A percentile compares a stretch with the other conserved stretches of the same genome.
These are phyloP conservation scores for Pistacia vera DNA, from an alignment of 345 rosid species.

Conservation along the genomic window DNA sequence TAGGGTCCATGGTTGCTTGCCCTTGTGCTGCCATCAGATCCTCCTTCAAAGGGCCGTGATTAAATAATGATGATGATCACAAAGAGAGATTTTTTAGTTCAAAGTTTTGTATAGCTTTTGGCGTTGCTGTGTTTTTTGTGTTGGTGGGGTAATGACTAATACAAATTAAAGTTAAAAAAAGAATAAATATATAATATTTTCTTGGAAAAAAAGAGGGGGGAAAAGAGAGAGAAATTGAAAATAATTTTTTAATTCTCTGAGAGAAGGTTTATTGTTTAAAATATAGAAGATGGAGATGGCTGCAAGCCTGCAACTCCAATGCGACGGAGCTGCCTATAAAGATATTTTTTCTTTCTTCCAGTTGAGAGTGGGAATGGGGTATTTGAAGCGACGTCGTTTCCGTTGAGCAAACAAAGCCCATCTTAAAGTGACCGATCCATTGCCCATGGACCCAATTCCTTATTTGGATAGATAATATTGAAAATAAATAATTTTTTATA, in stretches of 20 bases:
- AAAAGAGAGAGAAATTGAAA: background rate
- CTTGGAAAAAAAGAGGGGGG: too few relatives aligned
- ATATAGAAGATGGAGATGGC: constrained; percentile 12
- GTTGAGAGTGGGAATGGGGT: background rate
- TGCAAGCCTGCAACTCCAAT: constrained; percentile 13
- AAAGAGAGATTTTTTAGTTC: background rate
- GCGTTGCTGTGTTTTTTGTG: background rate
- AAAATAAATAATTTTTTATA: too few relatives aligned
- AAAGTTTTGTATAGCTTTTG: background rate
- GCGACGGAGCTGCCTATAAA: constrained; percentile 12
- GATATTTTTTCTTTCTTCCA: background rate
- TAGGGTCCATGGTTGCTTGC: constrained; percentile 59
- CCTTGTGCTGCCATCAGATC: constrained; percentile 44
- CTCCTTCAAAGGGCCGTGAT: constrained; percentile 22
- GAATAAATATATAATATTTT: too few relatives aligned
- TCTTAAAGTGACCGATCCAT: too few relatives aligned
- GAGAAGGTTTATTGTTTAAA: background rate
- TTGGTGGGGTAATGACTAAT: background rate
- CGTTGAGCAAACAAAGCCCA: too few relatives aligned
- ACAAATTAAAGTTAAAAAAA: too few relatives aligned
- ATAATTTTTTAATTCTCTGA: too few relatives aligned
- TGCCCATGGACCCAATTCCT: too few relatives aligned
- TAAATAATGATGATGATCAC: constrained; percentile 5
- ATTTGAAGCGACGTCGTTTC: background rate
- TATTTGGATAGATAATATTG: too few relatives aligned